These are phyloP conservation scores for Ganoderma leucocontextum DNA, from an alignment of 1,284 basidiomycete species.

Conservation along the genomic window DNA sequence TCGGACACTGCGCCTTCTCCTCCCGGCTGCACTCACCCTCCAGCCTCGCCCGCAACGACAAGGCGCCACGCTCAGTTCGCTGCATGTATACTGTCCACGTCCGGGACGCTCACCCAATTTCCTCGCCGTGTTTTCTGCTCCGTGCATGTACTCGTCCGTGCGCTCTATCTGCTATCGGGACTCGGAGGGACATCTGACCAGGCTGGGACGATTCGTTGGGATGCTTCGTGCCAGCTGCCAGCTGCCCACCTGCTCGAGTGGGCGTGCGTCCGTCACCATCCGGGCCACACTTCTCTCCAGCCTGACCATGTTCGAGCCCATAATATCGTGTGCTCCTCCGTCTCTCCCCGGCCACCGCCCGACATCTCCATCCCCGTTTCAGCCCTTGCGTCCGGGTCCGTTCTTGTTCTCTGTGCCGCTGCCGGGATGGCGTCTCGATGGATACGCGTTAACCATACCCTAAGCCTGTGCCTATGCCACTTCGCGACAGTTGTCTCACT, in stretches of 20 bases:
- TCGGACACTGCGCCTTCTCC: conserved; percentile 9
- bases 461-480: conserved; percentile 1
- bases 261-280: conserved; percentile 16
- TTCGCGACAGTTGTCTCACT: conserved; percentile 3
- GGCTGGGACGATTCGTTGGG: conserved; percentile 15
- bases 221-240: conserved; percentile 17
- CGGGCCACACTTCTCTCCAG: conserved; percentile 8
- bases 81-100: neutral
- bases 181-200: conserved; percentile 29
- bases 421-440: neutral
- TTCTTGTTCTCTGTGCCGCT: neutral
- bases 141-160: conserved; percentile 3
- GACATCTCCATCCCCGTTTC: conserved; percentile 2
- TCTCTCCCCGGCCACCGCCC: neutral
- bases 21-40: conserved; percentile 11
- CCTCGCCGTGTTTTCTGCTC: neutral
- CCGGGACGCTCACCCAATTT: conserved; percentile 1
- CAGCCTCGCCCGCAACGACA: conserved; percentile 8
- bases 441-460: conserved; percentile 10
- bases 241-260: conserved; percentile 15
- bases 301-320: neutral
- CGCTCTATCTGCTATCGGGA: conserved; percentile 23
- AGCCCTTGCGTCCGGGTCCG: neutral
- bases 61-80: conserved; percentile 16
- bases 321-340: neutral